A percentile compares a stretch with the other conserved stretches of the same genome.
Evolutionary conservation across 2,329 filamentous ascomycete genomes (phyloP).

Genomic region (Aureobasidium subglaciale): DNA sequence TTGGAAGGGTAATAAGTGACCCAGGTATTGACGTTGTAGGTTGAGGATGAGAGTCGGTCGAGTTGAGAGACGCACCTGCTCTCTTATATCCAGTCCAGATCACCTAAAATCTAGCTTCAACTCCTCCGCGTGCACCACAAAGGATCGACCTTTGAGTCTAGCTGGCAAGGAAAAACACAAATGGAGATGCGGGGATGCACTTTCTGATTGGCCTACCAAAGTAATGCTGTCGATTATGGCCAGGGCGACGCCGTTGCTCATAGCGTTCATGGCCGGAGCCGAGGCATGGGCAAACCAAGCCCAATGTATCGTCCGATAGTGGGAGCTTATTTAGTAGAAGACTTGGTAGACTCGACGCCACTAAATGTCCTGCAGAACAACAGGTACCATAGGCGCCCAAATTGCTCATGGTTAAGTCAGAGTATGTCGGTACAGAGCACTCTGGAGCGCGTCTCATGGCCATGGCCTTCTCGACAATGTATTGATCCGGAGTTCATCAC

Average conservation of each 20-base stretch:
- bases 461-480: too few relatives aligned
- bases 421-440: too few relatives aligned
- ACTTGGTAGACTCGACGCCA: not conserved
- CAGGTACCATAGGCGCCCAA: too few relatives aligned
- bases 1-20: not conserved
- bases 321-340: not conserved
- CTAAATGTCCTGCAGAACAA: not conserved
- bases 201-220: constrained; percentile 1
- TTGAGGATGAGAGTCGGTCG: not conserved
- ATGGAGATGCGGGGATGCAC: not conserved
- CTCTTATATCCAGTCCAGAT: not conserved
- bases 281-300: not conserved
- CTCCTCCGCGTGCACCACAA: not conserved
- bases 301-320: not conserved
- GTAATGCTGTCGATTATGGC: not conserved
- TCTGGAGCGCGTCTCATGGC: too few relatives aligned
- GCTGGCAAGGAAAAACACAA: not conserved
- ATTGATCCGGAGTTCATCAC: too few relatives aligned
- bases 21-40: not conserved
- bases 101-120: not conserved
- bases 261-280: not conserved
- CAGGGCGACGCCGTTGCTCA: not conserved
- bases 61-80: not conserved
- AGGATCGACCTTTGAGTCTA: not conserved
- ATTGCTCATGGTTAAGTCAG: too few relatives aligned